Evolutionary conservation across 495 filamentous ascomycete species (phyloP).

Genomic region (Daldinia grandis): DNA sequence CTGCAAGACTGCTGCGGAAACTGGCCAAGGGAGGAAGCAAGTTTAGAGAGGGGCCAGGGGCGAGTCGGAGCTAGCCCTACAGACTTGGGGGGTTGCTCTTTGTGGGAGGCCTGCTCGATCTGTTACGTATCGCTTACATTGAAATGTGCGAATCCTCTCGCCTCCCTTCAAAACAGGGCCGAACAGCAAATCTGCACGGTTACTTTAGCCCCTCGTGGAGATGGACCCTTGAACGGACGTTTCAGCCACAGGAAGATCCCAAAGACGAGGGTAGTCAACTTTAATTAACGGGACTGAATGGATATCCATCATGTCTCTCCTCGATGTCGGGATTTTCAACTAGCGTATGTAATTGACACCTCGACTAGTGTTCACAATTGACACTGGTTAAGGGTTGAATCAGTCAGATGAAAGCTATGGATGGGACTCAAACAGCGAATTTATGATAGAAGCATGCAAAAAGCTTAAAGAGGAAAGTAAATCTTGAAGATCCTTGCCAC

Average conservation of each 20-base stretch:
- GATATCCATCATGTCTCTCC: slow-evolving; percentile 27
- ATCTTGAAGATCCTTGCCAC: slow-evolving; percentile 12
- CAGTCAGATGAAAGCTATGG: background rate
- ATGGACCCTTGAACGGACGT: slow-evolving; percentile 37
- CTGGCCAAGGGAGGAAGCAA: slow-evolving; percentile 17
- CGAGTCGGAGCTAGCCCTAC: slow-evolving; percentile 27
- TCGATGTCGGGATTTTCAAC: background rate
- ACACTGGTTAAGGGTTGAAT: background rate
- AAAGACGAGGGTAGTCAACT: slow-evolving; percentile 27
- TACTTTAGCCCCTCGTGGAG: slow-evolving; percentile 34
- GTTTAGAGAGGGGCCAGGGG: slow-evolving; percentile 3
- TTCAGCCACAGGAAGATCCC: slow-evolving; percentile 33
- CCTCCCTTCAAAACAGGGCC: slow-evolving; percentile 38
- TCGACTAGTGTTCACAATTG: slow-evolving; percentile 2
- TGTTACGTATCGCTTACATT: slow-evolving; percentile 37
- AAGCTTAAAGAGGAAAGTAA: slow-evolving; percentile 7
- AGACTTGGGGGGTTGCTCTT: slow-evolving; percentile 6
- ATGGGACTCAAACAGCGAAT: background rate
- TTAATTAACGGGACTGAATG: slow-evolving; percentile 31
- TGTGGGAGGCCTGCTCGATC: slow-evolving; percentile 34
- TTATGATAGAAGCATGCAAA: slow-evolving; percentile 9
- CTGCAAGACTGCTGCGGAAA: slow-evolving; percentile 18
- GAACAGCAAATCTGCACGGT: slow-evolving; percentile 30
- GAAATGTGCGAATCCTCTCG: slow-evolving; percentile 37
- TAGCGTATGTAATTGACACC: background rate